A percentile compares a stretch with the other conserved stretches of the same genome.
phyloP scores from a whole-genome alignment of 2,329 filamentous ascomycete genomes.

The Fusarium dlaminii region DNA sequence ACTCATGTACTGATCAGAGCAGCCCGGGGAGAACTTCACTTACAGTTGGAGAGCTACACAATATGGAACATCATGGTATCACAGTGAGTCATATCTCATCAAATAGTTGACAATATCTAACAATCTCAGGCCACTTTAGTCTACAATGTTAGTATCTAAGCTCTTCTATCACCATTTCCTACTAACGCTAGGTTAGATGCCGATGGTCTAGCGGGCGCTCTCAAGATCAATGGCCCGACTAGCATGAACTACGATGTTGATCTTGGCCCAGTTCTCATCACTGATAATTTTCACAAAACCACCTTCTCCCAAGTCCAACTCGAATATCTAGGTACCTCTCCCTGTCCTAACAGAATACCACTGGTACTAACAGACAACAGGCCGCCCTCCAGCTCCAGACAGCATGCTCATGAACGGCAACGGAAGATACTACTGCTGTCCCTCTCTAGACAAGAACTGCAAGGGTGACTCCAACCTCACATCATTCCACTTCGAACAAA shows the following conservation, averaged over 20 bases:
- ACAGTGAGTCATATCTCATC: background rate
- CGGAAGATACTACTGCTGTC: background rate
- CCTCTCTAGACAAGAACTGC: background rate
- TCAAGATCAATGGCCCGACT: background rate
- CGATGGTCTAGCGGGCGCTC: background rate
- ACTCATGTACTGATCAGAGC: background rate
- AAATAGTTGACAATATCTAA: accelerated
- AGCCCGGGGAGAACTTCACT: background rate
- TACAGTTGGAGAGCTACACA: background rate
- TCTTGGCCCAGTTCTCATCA: background rate
- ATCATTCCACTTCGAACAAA: background rate
- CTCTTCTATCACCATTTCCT: background rate
- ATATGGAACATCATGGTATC: conserved; percentile 3
- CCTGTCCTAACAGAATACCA: accelerated
- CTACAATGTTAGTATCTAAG: background rate
- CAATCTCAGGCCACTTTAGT: background rate
- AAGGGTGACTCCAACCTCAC: background rate
- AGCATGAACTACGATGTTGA: background rate
- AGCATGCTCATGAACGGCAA: conserved; percentile 6
- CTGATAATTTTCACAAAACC: background rate
- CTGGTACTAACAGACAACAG: background rate
- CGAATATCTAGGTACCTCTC: background rate
- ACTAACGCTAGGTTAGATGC: background rate
- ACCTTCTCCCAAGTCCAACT: background rate
- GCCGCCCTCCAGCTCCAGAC: background rate